Base-by-base conservation (phyloP, 805 yeast species). In the Hemisphaericaspora nanyangensis region DNA sequence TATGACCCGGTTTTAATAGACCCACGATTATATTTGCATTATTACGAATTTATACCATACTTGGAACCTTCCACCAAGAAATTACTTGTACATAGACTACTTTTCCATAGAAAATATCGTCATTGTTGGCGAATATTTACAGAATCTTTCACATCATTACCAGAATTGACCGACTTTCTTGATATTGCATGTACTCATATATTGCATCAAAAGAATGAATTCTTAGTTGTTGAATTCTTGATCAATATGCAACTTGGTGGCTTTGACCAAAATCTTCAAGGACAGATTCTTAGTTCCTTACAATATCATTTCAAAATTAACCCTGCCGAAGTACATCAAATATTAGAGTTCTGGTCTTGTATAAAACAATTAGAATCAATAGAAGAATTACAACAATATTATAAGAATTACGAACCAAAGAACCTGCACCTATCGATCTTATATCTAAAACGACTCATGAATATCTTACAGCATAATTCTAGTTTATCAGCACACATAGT, bases 151-250 rank as follows among this genome's bases (percentile, higher is more conserved):
- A 48, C 58, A 16, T 52, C 64, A 13, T 49, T 68, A 13, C 52
- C 52, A 15, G 74, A 67, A 36, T 46, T 67, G 17, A 72, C 68
- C 40, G 71, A 65, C 12, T 47, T 59, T 28, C 47, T 65, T 22
- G 70, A 61, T 12, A 40, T 54, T 17, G 48, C 63, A 7, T 43
- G 51, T n/a, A 31, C 40, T 3, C 44, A 48, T 12, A 42, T 63
- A 15, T 35, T 38, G 25, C 43, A 45, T 5, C 45, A 45, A 29
- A 46, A 54, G 27, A 11, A 45, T n/a, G 38, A 37, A 4, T 47
- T 65, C 30, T 67, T 68, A 1, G 31, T 59, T 1, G 51, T 56
- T 45, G 50, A 50, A 29, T 51, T 62, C 2, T 38, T 66, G 3
- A 20, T 50, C 4, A 52, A 60, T 3, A 53, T 57, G 7, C 49